Percentiles rank a stretch among this genome's conserved stretches.
Conservation (phyloP, 129 eudicot genomes). For the Lactuca saligna region DNA sequence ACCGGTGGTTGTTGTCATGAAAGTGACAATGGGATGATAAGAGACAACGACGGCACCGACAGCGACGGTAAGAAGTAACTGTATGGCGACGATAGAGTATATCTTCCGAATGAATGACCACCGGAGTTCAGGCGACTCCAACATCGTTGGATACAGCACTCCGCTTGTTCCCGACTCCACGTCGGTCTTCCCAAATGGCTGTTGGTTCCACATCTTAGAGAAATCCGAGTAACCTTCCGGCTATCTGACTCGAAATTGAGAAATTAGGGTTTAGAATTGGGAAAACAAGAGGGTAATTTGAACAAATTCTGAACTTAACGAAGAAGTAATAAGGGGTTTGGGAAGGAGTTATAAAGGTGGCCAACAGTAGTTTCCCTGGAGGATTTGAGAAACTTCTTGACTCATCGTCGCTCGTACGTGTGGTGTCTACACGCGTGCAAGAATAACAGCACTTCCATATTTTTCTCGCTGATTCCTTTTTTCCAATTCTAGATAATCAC, state of each 20-base stretch:
- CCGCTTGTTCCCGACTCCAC: constrained; percentile 46
- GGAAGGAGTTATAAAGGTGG: constrained; percentile 16
- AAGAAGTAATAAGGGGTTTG: background rate
- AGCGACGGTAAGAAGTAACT: constrained; percentile 67
- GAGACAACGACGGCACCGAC: constrained; percentile 68
- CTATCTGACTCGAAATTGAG: background rate
- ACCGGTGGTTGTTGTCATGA: constrained; percentile 52
- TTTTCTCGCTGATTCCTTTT: constrained; percentile 3
- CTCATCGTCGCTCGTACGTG: constrained; percentile 4
- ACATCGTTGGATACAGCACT: constrained; percentile 66
- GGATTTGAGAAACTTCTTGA: constrained; percentile 31
- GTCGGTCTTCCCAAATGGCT: constrained; percentile 51
- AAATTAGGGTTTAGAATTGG: background rate
- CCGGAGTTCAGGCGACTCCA: constrained; percentile 68
- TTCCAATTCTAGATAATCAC: background rate
- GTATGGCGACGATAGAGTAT: constrained; percentile 59
- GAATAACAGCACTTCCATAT: constrained; percentile 7
- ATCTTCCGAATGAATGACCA: constrained; percentile 82
- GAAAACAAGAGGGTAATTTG: background rate
- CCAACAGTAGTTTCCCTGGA: background rate
- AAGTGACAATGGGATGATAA: constrained; percentile 43
- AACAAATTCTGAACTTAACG: constrained; percentile 11
- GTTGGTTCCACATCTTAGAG: constrained; percentile 50
- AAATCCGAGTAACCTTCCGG: background rate
- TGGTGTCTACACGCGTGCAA: constrained; percentile 21